phyloP scores from a whole-genome alignment of 1,284 basidiomycete genomes.

The Microbotryum violaceum region DNA sequence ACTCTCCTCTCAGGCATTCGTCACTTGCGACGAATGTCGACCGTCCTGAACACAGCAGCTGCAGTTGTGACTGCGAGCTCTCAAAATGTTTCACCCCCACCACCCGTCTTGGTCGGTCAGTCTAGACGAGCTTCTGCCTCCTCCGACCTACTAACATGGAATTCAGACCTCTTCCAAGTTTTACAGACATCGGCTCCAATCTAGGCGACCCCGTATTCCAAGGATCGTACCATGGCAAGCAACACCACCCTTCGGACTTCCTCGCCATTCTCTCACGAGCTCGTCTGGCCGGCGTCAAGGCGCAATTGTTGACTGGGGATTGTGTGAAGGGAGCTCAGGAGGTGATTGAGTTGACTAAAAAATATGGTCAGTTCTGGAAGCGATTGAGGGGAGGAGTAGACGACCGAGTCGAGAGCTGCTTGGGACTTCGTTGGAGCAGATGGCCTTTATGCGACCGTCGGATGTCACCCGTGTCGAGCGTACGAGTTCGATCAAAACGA shows the following conservation, averaged over 20 bases:
- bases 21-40: no score
- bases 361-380: constrained; percentile 47
- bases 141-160: no score
- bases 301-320: constrained; percentile 76
- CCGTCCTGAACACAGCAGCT: no score
- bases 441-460: constrained; percentile 66
- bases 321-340: constrained; percentile 59
- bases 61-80: no score
- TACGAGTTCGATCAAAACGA: constrained; percentile 59
- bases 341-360: constrained; percentile 56
- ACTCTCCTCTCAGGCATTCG: no score
- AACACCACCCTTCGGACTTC: constrained; percentile 51
- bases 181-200: constrained; percentile 29
- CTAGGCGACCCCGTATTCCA: constrained; percentile 39
- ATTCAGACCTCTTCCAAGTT: no score
- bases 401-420: not conserved
- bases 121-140: no score
- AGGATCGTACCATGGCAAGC: constrained; percentile 46
- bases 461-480: constrained; percentile 81
- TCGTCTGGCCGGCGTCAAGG: constrained; percentile 56
- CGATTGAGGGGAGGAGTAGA: no score
- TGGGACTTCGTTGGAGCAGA: constrained; percentile 10
- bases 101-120: no score
- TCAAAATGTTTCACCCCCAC: no score
- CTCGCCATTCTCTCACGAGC: constrained; percentile 56